Conservation (phyloP, 2,329 filamentous ascomycete species). For the Paraconiothyrium brasiliense region DNA sequence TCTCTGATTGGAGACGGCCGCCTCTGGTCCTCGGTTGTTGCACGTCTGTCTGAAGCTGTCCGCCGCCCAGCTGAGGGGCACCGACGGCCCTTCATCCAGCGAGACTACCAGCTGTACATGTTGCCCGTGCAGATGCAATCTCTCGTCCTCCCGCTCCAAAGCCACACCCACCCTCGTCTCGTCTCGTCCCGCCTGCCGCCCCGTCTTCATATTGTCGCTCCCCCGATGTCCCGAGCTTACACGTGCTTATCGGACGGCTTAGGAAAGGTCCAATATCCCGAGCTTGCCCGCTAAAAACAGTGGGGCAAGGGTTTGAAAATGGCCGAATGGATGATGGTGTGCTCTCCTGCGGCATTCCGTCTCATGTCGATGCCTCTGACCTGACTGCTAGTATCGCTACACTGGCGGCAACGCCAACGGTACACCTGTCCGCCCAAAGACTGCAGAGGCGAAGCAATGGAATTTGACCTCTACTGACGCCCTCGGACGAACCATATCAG, state of each 20-base stretch:
- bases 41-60: slow-evolving; percentile 10
- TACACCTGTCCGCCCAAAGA: slow-evolving; percentile 40
- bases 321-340: slow-evolving; percentile 50
- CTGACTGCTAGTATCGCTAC: slow-evolving; percentile 46
- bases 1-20: slow-evolving; percentile 8
- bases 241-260: slow-evolving; percentile 47
- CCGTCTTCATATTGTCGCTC: slow-evolving; percentile 20
- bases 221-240: slow-evolving; percentile 31
- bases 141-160: slow-evolving; percentile 20
- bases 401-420: slow-evolving; percentile 37
- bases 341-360: slow-evolving; percentile 25
- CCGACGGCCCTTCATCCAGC: slow-evolving; percentile 23
- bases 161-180: slow-evolving; percentile 14
- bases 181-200: slow-evolving; percentile 22
- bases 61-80: slow-evolving; percentile 4
- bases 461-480: slow-evolving; percentile 46
- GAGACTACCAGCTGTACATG: not conserved
- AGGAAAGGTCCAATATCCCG: slow-evolving; percentile 44
- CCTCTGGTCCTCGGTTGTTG: slow-evolving; percentile 12
- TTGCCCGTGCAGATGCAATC: slow-evolving; percentile 25
- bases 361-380: slow-evolving; percentile 25
- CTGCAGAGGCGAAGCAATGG: slow-evolving; percentile 49
- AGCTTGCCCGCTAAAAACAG: slow-evolving; percentile 45
- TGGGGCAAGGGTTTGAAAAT: slow-evolving; percentile 47
- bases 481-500: slow-evolving; percentile 47